These are phyloP conservation scores for Favolaschia claudopus DNA, from an alignment of 768 basidiomycete species.

Conservation along the genomic window DNA sequence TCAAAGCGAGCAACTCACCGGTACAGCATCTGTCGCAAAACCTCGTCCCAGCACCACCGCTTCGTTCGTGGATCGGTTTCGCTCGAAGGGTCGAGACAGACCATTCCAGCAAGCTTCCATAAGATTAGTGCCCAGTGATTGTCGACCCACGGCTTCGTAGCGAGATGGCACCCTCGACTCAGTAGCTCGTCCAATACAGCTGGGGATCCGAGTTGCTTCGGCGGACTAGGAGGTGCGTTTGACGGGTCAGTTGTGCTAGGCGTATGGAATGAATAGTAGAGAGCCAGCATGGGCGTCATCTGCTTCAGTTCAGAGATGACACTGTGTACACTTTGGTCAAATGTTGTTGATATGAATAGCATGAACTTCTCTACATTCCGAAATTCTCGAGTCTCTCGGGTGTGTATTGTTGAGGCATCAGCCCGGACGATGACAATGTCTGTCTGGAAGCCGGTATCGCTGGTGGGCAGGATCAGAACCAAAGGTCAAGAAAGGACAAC, in stretches of 20 bases:
- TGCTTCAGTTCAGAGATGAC: constrained; percentile 57
- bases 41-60: constrained; percentile 86
- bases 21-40: constrained; percentile 84
- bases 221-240: constrained; percentile 27
- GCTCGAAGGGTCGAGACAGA: constrained; percentile 70
- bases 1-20: constrained; percentile 56
- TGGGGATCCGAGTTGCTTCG: constrained; percentile 51
- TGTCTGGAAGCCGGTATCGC: constrained; percentile 46
- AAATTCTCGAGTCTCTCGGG: constrained; percentile 52
- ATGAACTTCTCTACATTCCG: constrained; percentile 56
- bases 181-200: constrained; percentile 65
- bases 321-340: constrained; percentile 42
- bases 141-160: constrained; percentile 82
- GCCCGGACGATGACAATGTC: constrained; percentile 56
- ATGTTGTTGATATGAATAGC: background rate
- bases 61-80: constrained; percentile 53
- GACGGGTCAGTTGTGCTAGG: constrained; percentile 38
- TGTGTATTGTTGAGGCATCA: constrained; percentile 57
- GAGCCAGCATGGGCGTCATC: constrained; percentile 62
- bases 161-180: constrained; percentile 67
- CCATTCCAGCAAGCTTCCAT: constrained; percentile 95
- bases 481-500: background rate
- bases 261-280: constrained; percentile 67
- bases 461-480: constrained; percentile 21
- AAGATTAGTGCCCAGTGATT: constrained; percentile 92